Evolutionary conservation across 352 stramenopile species (phyloP).

Genomic region (Phytophthora meadii): DNA sequence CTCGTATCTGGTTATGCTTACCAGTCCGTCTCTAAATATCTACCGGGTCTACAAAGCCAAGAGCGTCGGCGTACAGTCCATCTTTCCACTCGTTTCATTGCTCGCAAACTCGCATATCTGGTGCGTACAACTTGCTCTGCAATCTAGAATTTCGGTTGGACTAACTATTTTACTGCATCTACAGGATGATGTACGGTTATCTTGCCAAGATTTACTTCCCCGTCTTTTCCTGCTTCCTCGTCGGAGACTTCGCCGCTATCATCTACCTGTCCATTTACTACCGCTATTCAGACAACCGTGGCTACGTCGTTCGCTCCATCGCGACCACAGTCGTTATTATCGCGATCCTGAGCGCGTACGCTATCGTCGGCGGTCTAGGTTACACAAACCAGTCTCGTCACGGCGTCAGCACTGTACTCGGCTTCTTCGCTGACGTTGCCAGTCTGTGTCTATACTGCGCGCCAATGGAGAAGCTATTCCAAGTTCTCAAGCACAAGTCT

Average conservation of each 20-base stretch:
- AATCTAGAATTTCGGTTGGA: neutral
- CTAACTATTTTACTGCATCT: neutral
- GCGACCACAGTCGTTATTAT: conserved; percentile 9
- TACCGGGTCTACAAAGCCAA: conserved; percentile 34
- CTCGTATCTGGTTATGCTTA: conserved; percentile 37
- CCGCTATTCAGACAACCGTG: conserved; percentile 37
- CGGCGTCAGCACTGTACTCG: conserved; percentile 42
- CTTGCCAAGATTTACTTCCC: conserved; percentile 47
- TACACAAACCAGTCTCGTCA: conserved; percentile 36
- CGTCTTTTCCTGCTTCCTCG: conserved; percentile 42
- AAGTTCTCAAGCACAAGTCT: conserved; percentile 50
- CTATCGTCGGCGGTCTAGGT: conserved; percentile 39
- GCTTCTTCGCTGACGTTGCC: conserved; percentile 48
- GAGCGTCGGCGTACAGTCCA: conserved; percentile 39
- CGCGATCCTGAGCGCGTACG: conserved; percentile 38
- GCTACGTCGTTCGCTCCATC: conserved; percentile 26
- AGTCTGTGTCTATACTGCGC: conserved; percentile 54
- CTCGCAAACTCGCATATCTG: conserved; percentile 47
- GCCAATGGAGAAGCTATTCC: conserved; percentile 49
- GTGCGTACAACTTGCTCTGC: conserved; percentile 10
- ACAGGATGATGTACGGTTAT: conserved; percentile 52
- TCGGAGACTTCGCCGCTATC: conserved; percentile 37
- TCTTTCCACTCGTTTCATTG: conserved; percentile 44
- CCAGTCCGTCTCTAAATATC: conserved; percentile 38
- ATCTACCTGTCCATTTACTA: conserved; percentile 42